Evolutionary conservation across 2,329 filamentous ascomycete species (phyloP), one percentile per base, ranked within the genome.

Genomic region (Paecilomyces sp.): DNA sequence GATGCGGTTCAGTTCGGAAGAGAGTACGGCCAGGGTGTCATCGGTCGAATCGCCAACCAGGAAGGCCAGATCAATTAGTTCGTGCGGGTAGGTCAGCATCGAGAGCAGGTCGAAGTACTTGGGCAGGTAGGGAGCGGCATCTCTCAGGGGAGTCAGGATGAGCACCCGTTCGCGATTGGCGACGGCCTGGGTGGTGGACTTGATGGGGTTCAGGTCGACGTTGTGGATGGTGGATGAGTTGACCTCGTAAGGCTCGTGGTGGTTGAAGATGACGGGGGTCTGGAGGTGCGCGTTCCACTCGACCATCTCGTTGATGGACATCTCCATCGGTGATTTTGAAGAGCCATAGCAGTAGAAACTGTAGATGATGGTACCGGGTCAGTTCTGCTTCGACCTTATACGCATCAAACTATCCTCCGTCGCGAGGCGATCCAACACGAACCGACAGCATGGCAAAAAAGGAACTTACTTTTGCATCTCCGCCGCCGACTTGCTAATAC

Each of bases 261-360:
- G 90, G 79, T 99, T 99, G 82, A 96, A 97, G 65, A 96, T 85
- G 67, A 99, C 92, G 56, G 94, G 94, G 3, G 94, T 97, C 68
- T 92, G 88, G 63, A 94, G 81, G 72, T 96, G 92, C 60, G 86
- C 87, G 66, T 90, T 88, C 94, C 94, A 99, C 65, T 91, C 84
- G 63, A 88, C 88, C 75, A 93, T 88, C 73, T 99, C 94, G 73
- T 97, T 97, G 59, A 88, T 80, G 51, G 89, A 86, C 91, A 99
- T 96, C 65, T 94, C 87, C 87, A 96, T 95, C 57, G 94, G 94
- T n/a, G 94, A 86, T 80, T 95, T 97, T 25, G 89, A 86, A 13
- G 94, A 93, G 12, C 94, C 94, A 84, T 92, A 97, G 81, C 94
- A 99, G 79, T 96, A 96, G 78, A 96, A 97, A 78, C 93, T 97